A percentile compares a stretch with the other conserved stretches of the same genome.
Conservation (phyloP, 768 basidiomycete genomes). For the Tylopilus felleus region DNA sequence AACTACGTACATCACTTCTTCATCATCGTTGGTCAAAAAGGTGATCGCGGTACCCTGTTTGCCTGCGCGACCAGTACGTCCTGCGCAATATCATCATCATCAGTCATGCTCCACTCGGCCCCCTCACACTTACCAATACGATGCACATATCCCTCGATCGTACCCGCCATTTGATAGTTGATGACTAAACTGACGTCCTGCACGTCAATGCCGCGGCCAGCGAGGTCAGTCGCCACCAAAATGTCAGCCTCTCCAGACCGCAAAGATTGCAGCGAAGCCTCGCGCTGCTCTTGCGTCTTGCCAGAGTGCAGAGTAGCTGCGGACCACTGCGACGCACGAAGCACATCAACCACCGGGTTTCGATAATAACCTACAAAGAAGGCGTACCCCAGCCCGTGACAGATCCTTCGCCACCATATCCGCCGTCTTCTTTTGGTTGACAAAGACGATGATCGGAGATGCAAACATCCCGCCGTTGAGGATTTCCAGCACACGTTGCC, state of each 20-base stretch:
- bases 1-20: constrained; percentile 86
- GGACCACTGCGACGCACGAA: constrained; percentile 60
- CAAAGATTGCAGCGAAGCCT: constrained; percentile 83
- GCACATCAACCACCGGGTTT: background rate
- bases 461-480: constrained; percentile 80
- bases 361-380: background rate
- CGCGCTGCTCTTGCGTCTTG: constrained; percentile 96
- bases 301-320: constrained; percentile 93
- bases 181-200: constrained; percentile 94
- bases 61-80: constrained; percentile 96
- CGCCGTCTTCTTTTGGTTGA: constrained; percentile 99
- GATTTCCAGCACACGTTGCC: constrained; percentile 84
- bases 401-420: constrained; percentile 97
- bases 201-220: constrained; percentile 98
- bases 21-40: constrained; percentile 93
- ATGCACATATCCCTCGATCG: constrained; percentile 97
- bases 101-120: background rate
- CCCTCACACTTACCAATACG: constrained; percentile 75
- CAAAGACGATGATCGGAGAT: constrained; percentile 96
- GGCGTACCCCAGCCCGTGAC: constrained; percentile 77
- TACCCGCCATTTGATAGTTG: constrained; percentile 96
- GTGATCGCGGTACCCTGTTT: constrained; percentile 93
- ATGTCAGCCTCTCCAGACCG: constrained; percentile 85
- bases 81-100: constrained; percentile 37
- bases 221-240: constrained; percentile 95